A percentile compares a stretch with the other conserved stretches of the same genome.
These are phyloP conservation scores for Termitomyces sp. DNA, from an alignment of 768 basidiomycete genomes.

Conservation along the genomic window DNA sequence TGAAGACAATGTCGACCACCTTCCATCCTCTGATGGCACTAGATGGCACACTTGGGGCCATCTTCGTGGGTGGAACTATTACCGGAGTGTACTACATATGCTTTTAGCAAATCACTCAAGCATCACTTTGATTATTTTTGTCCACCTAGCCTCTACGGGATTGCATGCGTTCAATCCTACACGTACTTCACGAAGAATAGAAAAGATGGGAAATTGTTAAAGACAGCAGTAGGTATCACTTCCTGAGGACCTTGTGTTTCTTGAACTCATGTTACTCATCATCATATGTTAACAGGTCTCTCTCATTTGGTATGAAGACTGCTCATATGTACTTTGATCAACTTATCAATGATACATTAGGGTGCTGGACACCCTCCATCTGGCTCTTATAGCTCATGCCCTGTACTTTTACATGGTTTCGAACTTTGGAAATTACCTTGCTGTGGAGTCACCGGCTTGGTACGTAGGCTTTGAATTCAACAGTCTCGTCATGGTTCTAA, in stretches of 20 bases:
- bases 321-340: no score
- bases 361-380: conserved; percentile 1
- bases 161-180: no score
- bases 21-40: no score
- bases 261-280: no score
- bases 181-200: no score
- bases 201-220: no score
- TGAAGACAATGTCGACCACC: no score
- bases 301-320: conserved; percentile 2
- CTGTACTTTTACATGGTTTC: not conserved
- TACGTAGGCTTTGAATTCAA: not conserved
- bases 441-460: not conserved
- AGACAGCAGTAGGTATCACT: no score
- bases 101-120: not conserved
- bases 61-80: not conserved
- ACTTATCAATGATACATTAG: not conserved
- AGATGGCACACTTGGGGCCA: no score
- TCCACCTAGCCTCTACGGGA: no score
- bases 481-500: not conserved
- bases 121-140: no score
- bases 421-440: not conserved
- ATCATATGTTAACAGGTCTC: not conserved
- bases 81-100: not conserved
- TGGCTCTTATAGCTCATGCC: not conserved
- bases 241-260: no score